Evolutionary conservation across 2,329 filamentous ascomycete species (phyloP), one percentile per base, ranked within the genome.

Genomic region (Ophiocordyceps robertsii): DNA sequence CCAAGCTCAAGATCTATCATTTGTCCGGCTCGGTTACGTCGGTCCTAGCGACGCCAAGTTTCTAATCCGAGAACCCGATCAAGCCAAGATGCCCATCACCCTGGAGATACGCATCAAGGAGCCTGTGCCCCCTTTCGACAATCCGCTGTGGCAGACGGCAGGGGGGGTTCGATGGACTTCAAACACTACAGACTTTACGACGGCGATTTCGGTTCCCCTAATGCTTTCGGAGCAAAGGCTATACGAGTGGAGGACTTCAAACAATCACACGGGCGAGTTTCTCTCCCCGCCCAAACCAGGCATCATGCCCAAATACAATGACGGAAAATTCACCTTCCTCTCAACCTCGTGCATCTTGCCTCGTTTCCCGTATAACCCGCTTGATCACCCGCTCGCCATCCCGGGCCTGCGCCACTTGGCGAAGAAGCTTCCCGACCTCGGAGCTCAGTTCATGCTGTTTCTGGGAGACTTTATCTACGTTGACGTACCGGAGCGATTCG

Each of bases 321-420:
- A 79, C 40, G 81, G 80, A 35, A 80, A 78, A 44, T 90, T 95
- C 53, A 94, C 86, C 0, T 98, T 98, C 58, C 65, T 96, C 8
- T 87, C 89, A 4, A 92, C 87, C 0, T 95, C 87, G 36, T 98
- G 92, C 62, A 87, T 96, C 54, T 85, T 95, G 53, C 82, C 84
- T 11, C 82, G 87, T 16, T 87, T 96, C 43, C 92, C 92, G 0
- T 98, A 98, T 62, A 84, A 75, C 37, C 84, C 86, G 0, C 62
- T 88, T n/a, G 76, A 86, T 33, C 86, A 95, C 56, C 77, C 90
- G 0, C 70, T 96, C 3, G 73, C 82, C 11, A 84, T 95, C 38
- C 82, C 82, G 0, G 92, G 92, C 1, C 75, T 95, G 54, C 77
- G 75, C 42, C 71, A 87, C 51, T 71, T 98, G 43, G 82, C 85